Base-by-base conservation (phyloP, 1,284 basidiomycete species). In the Cryptococcus floricola region DNA sequence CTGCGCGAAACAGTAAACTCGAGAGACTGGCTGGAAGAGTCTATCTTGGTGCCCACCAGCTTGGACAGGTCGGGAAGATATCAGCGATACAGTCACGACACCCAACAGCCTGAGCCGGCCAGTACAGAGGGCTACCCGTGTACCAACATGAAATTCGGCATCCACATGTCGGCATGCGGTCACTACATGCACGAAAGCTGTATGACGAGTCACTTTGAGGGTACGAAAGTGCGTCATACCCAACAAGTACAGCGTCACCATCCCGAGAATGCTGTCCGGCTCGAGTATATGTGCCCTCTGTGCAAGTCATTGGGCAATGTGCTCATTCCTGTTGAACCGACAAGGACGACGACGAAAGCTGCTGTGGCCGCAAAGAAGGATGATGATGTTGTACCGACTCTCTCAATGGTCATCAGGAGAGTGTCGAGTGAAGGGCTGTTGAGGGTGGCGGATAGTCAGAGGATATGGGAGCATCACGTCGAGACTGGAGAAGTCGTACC, bases 111-210 rank as follows among this genome's bases (percentile, higher is more conserved):
- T 34, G 69, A 74, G 56, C 70, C 75, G 1, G 25, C 52, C 4
- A 74, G 60, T 79, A 38, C 79, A 77, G 52, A 85, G 60, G 72
- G 71, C 0, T 93, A 91, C 75, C 87, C 89, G 0, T 71, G 84
- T 0, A 79, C 82, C 38, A 84, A 83, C 60, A 87, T 87, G 14
- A 84, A 85, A 31, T 92, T 93, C 65, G 96, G 95, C 6, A 80
- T 98, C 28, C 84, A 94, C 69, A 81, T 87, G 4, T 94, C 93
- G 3, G 87, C 93, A 27, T 98, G 95, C 76, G 92, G 88, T 39
- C 96, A 98, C 73, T 86, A 94, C 81, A 98, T 99, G 94, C 96
- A 99, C 77, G 79, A 95, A 59, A 84, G 87, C 42, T 98, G 96
- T 77, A 97, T 98, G 79, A 86, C 88, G 56, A 87, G 87, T 1